These are phyloP conservation scores for Funneliformis mosseae DNA, from an alignment of 192 early-diverging fungal species.

Conservation along the genomic window DNA sequence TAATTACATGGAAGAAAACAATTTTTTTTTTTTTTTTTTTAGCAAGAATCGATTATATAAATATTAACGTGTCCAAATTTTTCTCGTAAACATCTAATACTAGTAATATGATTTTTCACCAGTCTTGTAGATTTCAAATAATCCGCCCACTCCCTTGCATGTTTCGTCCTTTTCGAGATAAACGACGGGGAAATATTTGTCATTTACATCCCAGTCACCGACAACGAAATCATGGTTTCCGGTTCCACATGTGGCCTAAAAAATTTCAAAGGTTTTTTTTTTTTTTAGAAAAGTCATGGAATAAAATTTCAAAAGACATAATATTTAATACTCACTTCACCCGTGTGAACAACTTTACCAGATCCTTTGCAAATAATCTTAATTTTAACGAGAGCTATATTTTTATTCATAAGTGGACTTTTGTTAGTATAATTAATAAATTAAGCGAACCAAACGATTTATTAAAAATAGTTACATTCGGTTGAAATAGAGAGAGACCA, in stretches of 20 bases:
- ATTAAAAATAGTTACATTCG: background rate
- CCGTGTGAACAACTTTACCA: background rate
- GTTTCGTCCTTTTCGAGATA: background rate
- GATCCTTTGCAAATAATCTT: background rate
- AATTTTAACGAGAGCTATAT: background rate
- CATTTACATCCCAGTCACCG: background rate
- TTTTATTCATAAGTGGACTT: background rate
- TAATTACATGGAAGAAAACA: no score
- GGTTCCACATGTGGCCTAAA: background rate
- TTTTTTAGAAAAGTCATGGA: background rate
- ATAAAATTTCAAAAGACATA: background rate
- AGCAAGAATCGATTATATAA: no score
- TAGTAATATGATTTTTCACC: no score
- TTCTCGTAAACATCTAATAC: no score
- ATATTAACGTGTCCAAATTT: no score
- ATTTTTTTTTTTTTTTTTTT: no score
- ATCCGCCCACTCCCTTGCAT: background rate
- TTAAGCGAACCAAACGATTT: background rate
- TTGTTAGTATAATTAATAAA: background rate
- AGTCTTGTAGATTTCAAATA: background rate
- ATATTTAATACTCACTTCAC: background rate
- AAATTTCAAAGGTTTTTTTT: background rate
- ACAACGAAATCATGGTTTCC: background rate
- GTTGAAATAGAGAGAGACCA: background rate
- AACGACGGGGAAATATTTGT: background rate